Conservation (phyloP, 352 stramenopile genomes). For the Lagenidium sp. region DNA sequence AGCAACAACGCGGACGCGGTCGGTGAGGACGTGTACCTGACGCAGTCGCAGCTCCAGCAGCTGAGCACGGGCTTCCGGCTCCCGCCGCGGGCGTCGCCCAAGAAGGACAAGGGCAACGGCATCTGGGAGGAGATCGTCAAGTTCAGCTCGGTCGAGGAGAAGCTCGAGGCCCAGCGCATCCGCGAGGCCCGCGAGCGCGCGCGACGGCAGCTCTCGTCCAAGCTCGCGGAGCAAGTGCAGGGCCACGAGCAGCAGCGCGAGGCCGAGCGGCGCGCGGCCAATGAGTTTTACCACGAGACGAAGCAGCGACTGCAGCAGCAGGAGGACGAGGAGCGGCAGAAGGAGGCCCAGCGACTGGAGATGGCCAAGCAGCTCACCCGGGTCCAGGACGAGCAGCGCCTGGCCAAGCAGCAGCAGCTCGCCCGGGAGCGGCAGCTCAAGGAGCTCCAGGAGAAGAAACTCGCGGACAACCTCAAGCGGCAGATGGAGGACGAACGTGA, state of each 20-base stretch:
- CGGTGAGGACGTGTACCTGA: constrained; percentile 50
- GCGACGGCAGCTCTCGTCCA: constrained; percentile 25
- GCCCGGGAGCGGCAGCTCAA: constrained; percentile 38
- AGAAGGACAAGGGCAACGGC: constrained; percentile 67
- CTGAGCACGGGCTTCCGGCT: constrained; percentile 53
- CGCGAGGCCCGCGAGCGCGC: constrained; percentile 18
- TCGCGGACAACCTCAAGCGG: constrained; percentile 32
- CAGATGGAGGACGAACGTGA: constrained; percentile 46
- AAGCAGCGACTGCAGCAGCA: constrained; percentile 32
- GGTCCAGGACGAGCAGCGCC: constrained; percentile 60
- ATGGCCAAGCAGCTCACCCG: constrained; percentile 49
- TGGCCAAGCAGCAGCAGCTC: constrained; percentile 42
- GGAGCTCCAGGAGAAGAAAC: constrained; percentile 39
- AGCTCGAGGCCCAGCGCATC: constrained; percentile 38
- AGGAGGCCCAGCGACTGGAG: constrained; percentile 42
- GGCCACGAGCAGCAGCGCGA: constrained; percentile 24
- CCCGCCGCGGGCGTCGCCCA: constrained; percentile 48
- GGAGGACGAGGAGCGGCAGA: constrained; percentile 47
- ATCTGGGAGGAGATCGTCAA: constrained; percentile 84
- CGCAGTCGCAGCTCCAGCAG: constrained; percentile 61
- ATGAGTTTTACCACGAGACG: constrained; percentile 42
- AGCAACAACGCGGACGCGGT: background rate
- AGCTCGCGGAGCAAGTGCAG: constrained; percentile 43
- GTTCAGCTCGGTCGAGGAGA: constrained; percentile 62
- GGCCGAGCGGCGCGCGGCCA: constrained; percentile 29